Evolutionary conservation across 768 basidiomycete genomes (phyloP), one percentile per base, ranked within the genome.

Genomic region (Tylopilus balloui): DNA sequence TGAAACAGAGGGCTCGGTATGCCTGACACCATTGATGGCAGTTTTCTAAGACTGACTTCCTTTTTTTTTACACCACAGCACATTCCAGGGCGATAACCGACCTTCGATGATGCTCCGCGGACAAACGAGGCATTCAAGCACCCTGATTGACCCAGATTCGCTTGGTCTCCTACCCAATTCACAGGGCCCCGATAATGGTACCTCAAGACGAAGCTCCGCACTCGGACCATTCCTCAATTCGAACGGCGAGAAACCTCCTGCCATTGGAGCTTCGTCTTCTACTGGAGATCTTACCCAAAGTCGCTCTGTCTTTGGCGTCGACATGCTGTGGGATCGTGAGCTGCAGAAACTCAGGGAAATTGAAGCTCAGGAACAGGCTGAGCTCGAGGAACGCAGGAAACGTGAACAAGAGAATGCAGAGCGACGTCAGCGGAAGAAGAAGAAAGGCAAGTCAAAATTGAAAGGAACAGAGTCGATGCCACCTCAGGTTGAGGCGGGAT

Each of bases 61-160:
- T n/a, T 47, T 28, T 41, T 31, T 50, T 42, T 39, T 43, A 40
- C 29, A 28, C 46, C 23, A 32, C 19, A 95, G 93, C 47, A 85
- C 89, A 13, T 96, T 96, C 66, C 81, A 73, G 46, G 93, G 93
- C 13, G 93, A 96, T 60, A 78, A 86, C 55, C 75, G 92, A 49
- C 91, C 93, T 10, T 87, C 90, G 5, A 95, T 95, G 93, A 94
- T 95, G 92, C 80, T 84, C 28, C 80, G 92, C 53, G 71, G 73
- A 31, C 67, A 71, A 36, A 65, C 73, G 29, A 68, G 75, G 48
- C 81, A 78, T 17, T 65, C 79, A 12, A 83, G 78, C 56, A 88
- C 90, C 0, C 66, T 92, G 42, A 87, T 92, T 58, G 86, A 92
- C 62, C 84, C 85, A 15, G 71, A 77, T 34, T 71, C 78, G 3